These are phyloP conservation scores for Pyrenopolyporus hunteri DNA, from an alignment of 495 filamentous ascomycete species.

Conservation along the genomic window DNA sequence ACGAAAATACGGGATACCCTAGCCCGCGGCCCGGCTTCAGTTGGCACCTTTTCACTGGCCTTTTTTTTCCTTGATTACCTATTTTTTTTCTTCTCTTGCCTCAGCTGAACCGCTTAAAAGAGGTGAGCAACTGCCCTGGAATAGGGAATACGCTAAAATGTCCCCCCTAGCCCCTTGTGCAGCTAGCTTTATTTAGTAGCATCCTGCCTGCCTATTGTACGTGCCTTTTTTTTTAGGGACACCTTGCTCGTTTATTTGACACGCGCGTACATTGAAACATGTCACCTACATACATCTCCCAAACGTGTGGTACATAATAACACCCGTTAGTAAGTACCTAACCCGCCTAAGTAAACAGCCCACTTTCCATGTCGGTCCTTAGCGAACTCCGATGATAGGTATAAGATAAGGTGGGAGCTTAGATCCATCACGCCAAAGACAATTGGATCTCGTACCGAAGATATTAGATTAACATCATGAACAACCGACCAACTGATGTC, in stretches of 20 bases:
- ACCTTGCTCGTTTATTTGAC: conserved; percentile 36
- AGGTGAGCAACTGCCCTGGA: conserved; percentile 14
- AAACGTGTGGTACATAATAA: no score
- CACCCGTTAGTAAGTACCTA: conserved; percentile 20
- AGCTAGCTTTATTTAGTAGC: conserved; percentile 39
- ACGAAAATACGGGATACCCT: conserved; percentile 32
- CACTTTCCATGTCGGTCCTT: conserved; percentile 14
- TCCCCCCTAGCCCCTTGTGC: conserved; percentile 16
- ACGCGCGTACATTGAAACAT: conserved; percentile 22
- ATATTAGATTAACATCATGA: no score
- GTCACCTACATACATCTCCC: neutral
- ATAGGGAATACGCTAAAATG: conserved; percentile 25
- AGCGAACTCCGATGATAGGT: conserved; percentile 5
- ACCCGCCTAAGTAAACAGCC: neutral
- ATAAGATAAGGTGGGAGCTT: no score
- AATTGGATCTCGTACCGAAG: no score
- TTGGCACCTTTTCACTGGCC: conserved; percentile 17
- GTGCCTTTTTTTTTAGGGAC: conserved; percentile 20
- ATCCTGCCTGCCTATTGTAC: neutral
- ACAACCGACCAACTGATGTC: no score
- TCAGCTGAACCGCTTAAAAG: conserved; percentile 29
- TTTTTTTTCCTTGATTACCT: no score
- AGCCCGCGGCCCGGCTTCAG: conserved; percentile 30
- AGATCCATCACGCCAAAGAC: no score
- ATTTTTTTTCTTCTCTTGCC: conserved; percentile 17